Evolutionary conservation across 106 monocot species (phyloP).

Genomic region (Posidonia australis): DNA sequence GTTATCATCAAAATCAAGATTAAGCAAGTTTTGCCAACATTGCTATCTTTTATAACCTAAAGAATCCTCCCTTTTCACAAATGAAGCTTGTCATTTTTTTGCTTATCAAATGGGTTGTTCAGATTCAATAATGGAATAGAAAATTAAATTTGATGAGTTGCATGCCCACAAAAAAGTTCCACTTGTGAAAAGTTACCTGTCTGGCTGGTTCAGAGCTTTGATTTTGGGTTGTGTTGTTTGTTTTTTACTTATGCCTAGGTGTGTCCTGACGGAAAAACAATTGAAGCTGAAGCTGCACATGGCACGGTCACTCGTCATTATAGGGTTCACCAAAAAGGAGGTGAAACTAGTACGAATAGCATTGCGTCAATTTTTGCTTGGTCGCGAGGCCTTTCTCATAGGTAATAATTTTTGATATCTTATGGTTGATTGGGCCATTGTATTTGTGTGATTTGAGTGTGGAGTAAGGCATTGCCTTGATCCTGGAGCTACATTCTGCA

Average conservation of each 20-base stretch:
- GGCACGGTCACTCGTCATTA: slow-evolving; percentile 94
- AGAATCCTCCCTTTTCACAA: no score
- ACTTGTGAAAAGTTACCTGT: background rate
- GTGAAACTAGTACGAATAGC: slow-evolving; percentile 94
- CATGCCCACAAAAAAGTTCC: background rate
- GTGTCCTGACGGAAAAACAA: slow-evolving; percentile 87
- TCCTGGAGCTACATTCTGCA: background rate
- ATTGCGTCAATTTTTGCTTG: slow-evolving; percentile 97
- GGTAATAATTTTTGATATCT: slow-evolving; percentile 17
- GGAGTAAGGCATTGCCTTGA: no score
- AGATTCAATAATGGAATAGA: no score
- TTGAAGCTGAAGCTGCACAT: slow-evolving; percentile 98
- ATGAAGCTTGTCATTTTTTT: no score
- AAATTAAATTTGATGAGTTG: no score
- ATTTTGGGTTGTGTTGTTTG: background rate
- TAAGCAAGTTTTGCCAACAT: no score
- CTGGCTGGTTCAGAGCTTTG: no score
- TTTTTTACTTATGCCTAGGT: slow-evolving; percentile 22
- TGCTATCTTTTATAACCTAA: no score
- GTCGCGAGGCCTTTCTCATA: slow-evolving; percentile 76
- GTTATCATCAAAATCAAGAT: no score
- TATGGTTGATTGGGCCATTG: no score
- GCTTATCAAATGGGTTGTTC: no score
- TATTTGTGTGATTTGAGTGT: no score
- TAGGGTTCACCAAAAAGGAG: slow-evolving; percentile 76